Evolutionary conservation across 2,329 filamentous ascomycete genomes (phyloP).

Genomic region (Beauveria australis): DNA sequence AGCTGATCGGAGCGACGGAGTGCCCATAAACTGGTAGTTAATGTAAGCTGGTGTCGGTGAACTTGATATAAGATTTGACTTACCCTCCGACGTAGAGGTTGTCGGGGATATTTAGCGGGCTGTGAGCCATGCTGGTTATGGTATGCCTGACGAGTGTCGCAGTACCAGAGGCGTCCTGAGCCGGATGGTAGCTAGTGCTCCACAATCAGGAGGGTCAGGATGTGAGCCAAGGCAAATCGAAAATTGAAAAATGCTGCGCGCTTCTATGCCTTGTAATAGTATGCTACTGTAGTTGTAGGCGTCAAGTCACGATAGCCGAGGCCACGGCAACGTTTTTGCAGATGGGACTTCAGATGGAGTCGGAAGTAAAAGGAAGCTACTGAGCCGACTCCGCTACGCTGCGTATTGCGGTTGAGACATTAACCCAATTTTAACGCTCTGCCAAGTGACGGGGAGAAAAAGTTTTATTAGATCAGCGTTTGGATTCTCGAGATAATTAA

Average conservation of each 20-base stretch:
- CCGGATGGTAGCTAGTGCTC: neutral
- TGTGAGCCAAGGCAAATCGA: no score
- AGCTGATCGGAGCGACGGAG: conserved; percentile 65
- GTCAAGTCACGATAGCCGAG: neutral
- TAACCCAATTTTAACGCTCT: neutral
- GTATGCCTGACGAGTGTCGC: neutral
- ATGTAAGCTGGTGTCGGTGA: neutral
- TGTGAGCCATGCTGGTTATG: conserved; percentile 6
- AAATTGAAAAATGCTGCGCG: no score
- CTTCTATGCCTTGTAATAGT: no score
- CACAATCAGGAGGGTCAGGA: neutral
- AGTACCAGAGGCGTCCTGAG: neutral
- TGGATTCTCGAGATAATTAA: neutral
- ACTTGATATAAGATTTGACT: neutral
- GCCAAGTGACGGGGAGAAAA: neutral
- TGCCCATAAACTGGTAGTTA: conserved; percentile 60
- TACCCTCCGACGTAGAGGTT: conserved; percentile 12
- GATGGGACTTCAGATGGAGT: conserved; percentile 1
- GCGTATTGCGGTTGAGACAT: neutral
- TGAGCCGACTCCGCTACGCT: conserved; percentile 1
- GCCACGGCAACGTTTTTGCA: neutral
- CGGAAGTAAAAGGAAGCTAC: neutral
- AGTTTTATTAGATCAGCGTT: no score
- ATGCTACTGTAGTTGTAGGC: neutral
- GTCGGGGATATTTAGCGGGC: conserved; percentile 8